Percentiles rank a stretch among this genome's conserved stretches.
These are phyloP conservation scores for Leucoagaricus sp. DNA, from an alignment of 1,284 basidiomycete genomes.

Conservation along the genomic window DNA sequence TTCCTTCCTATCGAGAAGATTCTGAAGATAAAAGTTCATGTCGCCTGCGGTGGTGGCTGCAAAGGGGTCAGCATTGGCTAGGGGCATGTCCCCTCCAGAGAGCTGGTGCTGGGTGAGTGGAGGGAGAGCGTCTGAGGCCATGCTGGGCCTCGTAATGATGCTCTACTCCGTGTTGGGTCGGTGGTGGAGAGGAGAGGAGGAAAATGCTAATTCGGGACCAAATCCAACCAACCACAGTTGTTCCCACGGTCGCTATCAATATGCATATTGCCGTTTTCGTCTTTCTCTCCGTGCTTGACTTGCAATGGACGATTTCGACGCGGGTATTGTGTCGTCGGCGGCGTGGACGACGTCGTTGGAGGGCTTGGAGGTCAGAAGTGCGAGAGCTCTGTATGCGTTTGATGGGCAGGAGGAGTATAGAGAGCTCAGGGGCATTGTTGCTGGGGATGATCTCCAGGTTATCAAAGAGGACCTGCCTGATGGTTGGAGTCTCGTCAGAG, in stretches of 20 bases:
- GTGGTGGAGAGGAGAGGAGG: not conserved
- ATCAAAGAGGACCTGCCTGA: conserved; percentile 67
- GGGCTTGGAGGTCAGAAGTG: conserved; percentile 38
- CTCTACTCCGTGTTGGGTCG: not conserved
- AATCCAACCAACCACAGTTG: conserved; percentile 1
- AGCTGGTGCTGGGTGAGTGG: not conserved
- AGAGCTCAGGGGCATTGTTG: conserved; percentile 58
- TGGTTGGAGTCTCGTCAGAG: conserved; percentile 73
- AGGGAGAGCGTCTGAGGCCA: not conserved
- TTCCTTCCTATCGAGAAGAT: conserved; percentile 85
- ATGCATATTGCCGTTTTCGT: not conserved
- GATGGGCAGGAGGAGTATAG: conserved; percentile 72
- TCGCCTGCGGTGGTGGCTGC: conserved; percentile 38
- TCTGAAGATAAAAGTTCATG: conserved; percentile 76
- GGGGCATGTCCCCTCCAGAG: not conserved
- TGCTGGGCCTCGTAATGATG: not conserved
- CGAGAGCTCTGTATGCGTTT: conserved; percentile 67
- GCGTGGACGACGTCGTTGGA: conserved; percentile 61
- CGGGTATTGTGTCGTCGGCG: conserved; percentile 71
- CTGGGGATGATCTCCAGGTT: conserved; percentile 67
- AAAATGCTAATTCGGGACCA: not conserved
- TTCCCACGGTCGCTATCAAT: not conserved
- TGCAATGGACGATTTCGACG: conserved; percentile 57
- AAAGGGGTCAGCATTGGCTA: not conserved
- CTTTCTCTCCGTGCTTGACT: not conserved